Percentiles rank a stretch among this genome's conserved stretches.
These are phyloP conservation scores for Candida buenavistaensis DNA, from an alignment of 1,139 yeast genomes.

Conservation along the genomic window DNA sequence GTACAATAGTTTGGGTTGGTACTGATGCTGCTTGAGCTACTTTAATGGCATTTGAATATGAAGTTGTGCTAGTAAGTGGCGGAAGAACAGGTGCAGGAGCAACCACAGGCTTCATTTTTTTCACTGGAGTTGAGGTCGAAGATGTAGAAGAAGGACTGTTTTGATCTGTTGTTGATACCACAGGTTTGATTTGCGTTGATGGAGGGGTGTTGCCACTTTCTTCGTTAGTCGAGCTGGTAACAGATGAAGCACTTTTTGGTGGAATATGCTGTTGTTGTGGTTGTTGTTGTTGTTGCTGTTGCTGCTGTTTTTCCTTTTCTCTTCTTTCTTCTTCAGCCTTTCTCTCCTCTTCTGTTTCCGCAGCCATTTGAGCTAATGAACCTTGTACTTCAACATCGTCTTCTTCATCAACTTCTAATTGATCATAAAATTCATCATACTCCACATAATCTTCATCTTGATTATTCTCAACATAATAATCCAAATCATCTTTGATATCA, in stretches of 20 bases:
- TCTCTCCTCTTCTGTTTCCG: conserved; percentile 20
- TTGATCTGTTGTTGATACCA: conserved; percentile 3
- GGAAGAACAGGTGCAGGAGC: conserved; percentile 20
- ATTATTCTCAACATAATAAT: conserved; percentile 90
- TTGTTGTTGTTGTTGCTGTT: conserved; percentile 3
- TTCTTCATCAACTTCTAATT: conserved; percentile 57
- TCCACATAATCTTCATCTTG: conserved; percentile 96
- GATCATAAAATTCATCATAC: conserved; percentile 92
- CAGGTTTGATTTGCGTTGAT: background rate
- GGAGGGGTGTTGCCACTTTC: conserved; percentile 3
- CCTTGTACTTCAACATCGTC: conserved; percentile 36
- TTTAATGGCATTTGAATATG: conserved; percentile 25
- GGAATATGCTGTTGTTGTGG: conserved; percentile 2
- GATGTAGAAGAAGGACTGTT: conserved; percentile 3
- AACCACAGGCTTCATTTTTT: conserved; percentile 12
- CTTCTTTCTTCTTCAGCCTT: conserved; percentile 12
- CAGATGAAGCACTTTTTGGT: conserved; percentile 3
- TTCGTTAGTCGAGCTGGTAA: conserved; percentile 4
- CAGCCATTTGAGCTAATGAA: conserved; percentile 34
- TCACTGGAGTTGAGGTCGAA: conserved; percentile 11
- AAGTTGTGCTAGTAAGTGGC: conserved; percentile 17
- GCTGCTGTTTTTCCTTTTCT: conserved; percentile 7
- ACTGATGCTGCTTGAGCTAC: conserved; percentile 19
- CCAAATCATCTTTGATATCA: conserved; percentile 85
- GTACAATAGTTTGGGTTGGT: conserved; percentile 10